Evolutionary conservation across 495 filamentous ascomycete genomes (phyloP), one percentile per base, ranked within the genome.

Genomic region (Penicillium coprophilum): DNA sequence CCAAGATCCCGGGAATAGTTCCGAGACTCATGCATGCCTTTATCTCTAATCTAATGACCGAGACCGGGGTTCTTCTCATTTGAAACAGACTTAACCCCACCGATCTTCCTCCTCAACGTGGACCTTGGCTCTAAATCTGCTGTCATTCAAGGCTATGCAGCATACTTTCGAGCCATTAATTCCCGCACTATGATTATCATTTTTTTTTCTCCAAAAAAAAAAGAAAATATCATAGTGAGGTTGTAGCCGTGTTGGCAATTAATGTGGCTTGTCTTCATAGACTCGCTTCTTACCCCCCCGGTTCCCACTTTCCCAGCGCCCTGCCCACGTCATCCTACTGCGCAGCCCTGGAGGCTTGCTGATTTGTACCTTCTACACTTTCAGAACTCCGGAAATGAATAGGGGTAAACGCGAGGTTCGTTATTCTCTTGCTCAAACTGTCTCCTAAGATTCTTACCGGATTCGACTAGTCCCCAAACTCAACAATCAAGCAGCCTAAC

Each of bases 301-400:
- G 46, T 36, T 50, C 50, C 50, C 50, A 44, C 39, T 32, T 44
- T 24, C 50, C 34, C 34, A n/a, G 15, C 34, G 27, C 36, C 3
- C 20, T 21, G 36, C 23, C 20, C 38, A 53, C 34, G 27, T 53
- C 38, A 32, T 32, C 48, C 12, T 39, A 32, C 7, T 24, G 36
- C 21, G 12, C 32, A 17, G 11, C 46, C 12, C n/a, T 31, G 30
- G 11, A n/a, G 13, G 15, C 15, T 38, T 38, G n/a, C 34, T 38
- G 34, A 6, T 15, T 15, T 15, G 5, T 38, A 17, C 34, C 3
- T 6, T 6, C 6, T 38, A 38, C 34, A 38, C 34, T 17, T 38
- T n/a, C 2, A 9, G 2, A 17, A n/a, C 15, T 13, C 5, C 12
- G 4, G 15, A 8, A 38, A 38, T 38, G 34, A 17, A 38, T 17